These are phyloP conservation scores for Colletotrichum melonis DNA, from an alignment of 2,329 filamentous ascomycete species.

Conservation along the genomic window DNA sequence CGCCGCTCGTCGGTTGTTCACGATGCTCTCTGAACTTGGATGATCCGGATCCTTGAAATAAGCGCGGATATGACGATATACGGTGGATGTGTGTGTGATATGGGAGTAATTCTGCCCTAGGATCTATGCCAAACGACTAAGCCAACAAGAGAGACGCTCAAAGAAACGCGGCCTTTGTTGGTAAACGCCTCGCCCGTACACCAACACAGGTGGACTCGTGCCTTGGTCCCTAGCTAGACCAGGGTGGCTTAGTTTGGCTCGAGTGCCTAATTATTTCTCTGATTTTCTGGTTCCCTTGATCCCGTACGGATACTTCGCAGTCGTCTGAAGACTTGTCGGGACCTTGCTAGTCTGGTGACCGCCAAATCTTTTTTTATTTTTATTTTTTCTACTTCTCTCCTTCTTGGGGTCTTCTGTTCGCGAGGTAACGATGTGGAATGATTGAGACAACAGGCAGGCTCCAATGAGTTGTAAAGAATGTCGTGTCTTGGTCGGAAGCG, in stretches of 20 bases:
- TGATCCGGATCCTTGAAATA: neutral
- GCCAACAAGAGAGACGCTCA: neutral
- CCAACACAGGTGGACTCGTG: constrained; percentile 27
- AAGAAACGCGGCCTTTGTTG: constrained; percentile 31
- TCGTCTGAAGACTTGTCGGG: constrained; percentile 17
- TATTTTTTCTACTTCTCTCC: neutral
- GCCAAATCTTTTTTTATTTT: neutral
- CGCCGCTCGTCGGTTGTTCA: neutral
- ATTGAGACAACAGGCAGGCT: constrained; percentile 16
- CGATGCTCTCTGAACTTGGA: neutral
- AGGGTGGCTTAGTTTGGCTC: constrained; percentile 25
- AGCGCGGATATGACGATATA: neutral
- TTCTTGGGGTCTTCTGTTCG: constrained; percentile 1
- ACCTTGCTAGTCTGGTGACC: constrained; percentile 7
- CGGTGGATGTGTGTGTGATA: neutral
- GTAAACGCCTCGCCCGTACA: constrained; percentile 18
- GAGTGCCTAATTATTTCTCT: constrained; percentile 3
- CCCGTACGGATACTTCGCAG: neutral
- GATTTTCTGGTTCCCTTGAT: neutral
- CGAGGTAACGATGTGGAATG: constrained; percentile 30
- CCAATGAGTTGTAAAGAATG: constrained; percentile 7
- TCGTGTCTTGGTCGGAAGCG: constrained; percentile 27
- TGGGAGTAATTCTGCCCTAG: neutral
- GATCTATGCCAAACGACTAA: neutral
- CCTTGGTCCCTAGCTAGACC: constrained; percentile 20